Base-by-base conservation (phyloP, 169 alveolate genomes). In the Cryptosporidium ryanae region DNA sequence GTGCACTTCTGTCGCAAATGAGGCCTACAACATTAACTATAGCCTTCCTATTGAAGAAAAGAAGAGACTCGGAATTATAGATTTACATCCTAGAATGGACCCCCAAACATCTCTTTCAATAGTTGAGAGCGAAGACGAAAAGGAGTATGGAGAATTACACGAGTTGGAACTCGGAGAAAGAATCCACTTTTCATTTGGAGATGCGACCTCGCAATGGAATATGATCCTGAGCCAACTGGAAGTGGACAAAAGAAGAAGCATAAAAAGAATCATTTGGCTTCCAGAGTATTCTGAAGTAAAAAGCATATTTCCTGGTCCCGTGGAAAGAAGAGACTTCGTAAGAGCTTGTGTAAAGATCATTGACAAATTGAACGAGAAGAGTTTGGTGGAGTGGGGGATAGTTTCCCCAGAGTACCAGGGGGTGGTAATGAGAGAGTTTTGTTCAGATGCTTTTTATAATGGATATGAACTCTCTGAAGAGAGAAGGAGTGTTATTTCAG, bases 1-100 rank as follows among this genome's bases (percentile, higher is more conserved):
- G 87, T 76, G 87, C 27, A 76, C 87, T 17, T 70, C 57, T 18
- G 87, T 61, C 7, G 87, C 87, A 59, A 76, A 76, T 50, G 76
- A 76, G 18, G 71, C 71, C 38, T 76, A 76, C 12, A 76, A 76
- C 32, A 21, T 52, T 15, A 61, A 65, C 15, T 76, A 76, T 10
- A 61, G 46, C n/a, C 48, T 76, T n/a, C 44, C 87, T 8, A 7
- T 5, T 29, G 87, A 76, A 25, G n/a, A 57, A 29, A 76, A 76
- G 49, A 31, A 61, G n/a, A 43, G 63, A 43, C 43, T 21, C 5
- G 76, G 71, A 1, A 61, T 76, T 18, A 63, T 21, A 1, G 87
- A 76, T 52, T 65, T 76, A 13, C 29, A 34, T 15, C 87, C 87
- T 0, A 76, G 87, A 61, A 59, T 59, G 65, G 71, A 76, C 21